Evolutionary conservation across 1,284 basidiomycete genomes (phyloP), one percentile per base, ranked within the genome.

Genomic region (Volvariella volvacea): DNA sequence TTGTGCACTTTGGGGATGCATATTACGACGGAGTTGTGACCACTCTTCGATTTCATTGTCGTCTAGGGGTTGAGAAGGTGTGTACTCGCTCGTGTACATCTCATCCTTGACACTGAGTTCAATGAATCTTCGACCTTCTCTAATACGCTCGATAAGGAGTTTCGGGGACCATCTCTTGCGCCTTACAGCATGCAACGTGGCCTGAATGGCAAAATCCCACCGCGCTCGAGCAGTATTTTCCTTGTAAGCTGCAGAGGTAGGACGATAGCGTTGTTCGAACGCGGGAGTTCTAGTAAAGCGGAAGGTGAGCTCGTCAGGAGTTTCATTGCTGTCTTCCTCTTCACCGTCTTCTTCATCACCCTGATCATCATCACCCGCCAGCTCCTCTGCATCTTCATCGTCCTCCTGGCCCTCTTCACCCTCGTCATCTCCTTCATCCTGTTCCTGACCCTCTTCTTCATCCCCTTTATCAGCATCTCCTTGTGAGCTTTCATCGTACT

Each of bases 121-220:
- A 17, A 64, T 58, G 37, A 59, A 64, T 32, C 59, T 49, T 43
- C 58, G 60, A 16, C 58, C 49, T 42, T 60, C 59, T 19, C 41
- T 39, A 34, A 57, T 54, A 20, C 55, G 46, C 1, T 53, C 53
- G 40, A 57, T 49, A 12, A 63, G 54, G 47, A 57, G 60, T 38
- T 46, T 32, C 14, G 60, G 52, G 14, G 59, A 57, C 60, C 60
- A 61, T 14, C 57, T 32, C n/a, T 46, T 46, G 36, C 51, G 53
- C 20, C 56, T 55, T 2, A 54, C 55, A 28, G 48, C 48, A 47
- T 59, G 55, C 10, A 55, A 52, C 8, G 52, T 52, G 0, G 59
- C 56, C 2, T 46, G 51, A 44, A 59, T 57, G 4, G 56, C 60
- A 46, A 61, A 62, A 3, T 55, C 39, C 59, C 61, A 61, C 15